phyloP scores from a whole-genome alignment of 225 moss, liverwort and hornwort genomes.

The Marchantia paleacea region DNA sequence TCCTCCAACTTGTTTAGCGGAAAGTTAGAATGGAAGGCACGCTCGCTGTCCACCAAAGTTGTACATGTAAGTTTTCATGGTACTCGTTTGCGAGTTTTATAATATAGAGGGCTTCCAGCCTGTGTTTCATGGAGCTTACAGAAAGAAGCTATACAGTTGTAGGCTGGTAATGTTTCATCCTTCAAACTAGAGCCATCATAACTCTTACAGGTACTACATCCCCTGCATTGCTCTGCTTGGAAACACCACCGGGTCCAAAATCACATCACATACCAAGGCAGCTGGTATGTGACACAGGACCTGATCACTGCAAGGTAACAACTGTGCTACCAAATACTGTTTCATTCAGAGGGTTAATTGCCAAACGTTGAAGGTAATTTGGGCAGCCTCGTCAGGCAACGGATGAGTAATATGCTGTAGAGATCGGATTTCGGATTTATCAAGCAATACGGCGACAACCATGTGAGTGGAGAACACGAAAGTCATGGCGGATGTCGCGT shows the following conservation, averaged over 20 bases:
- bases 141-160: background rate
- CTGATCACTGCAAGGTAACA: background rate
- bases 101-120: conserved; percentile 8
- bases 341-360: background rate
- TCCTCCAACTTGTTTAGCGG: background rate
- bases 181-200: too few relatives aligned
- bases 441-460: too few relatives aligned
- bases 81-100: background rate
- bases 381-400: too few relatives aligned
- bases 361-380: too few relatives aligned
- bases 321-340: background rate
- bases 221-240: background rate
- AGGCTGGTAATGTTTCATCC: too few relatives aligned
- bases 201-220: too few relatives aligned
- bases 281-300: background rate
- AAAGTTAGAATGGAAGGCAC: background rate
- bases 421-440: too few relatives aligned
- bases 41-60: background rate
- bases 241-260: background rate
- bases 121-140: background rate
- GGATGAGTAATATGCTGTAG: too few relatives aligned
- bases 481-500: too few relatives aligned
- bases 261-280: background rate
- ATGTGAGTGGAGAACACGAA: too few relatives aligned
- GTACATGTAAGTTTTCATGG: conserved; percentile 4